A percentile compares a stretch with the other conserved stretches of the same genome.
These are phyloP conservation scores for Kurtzmaniella quercitrusa DNA, from an alignment of 1,139 yeast species.

Conservation along the genomic window DNA sequence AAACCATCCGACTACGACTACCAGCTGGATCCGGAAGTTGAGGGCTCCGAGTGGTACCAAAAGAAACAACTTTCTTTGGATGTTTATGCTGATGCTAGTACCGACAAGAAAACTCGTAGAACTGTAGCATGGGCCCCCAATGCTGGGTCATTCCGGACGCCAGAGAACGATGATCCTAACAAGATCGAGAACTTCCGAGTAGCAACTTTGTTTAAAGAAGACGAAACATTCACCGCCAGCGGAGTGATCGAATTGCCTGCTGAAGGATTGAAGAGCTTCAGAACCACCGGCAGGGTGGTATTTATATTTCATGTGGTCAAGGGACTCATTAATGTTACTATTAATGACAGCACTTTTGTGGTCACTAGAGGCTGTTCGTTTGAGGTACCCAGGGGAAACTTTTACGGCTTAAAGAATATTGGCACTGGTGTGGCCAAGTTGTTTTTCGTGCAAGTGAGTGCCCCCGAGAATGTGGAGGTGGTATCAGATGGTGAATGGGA, in stretches of 20 bases:
- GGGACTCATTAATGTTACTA: constrained; percentile 67
- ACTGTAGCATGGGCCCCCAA: constrained; percentile 67
- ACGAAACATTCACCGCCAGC: constrained; percentile 65
- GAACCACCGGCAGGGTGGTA: constrained; percentile 62
- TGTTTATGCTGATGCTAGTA: constrained; percentile 46
- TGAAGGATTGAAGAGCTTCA: constrained; percentile 59
- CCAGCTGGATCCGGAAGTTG: constrained; percentile 39
- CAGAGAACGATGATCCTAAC: constrained; percentile 31
- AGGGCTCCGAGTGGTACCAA: constrained; percentile 56
- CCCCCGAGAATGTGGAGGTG: constrained; percentile 8
- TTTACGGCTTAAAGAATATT: constrained; percentile 59
- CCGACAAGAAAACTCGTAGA: constrained; percentile 39
- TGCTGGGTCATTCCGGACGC: constrained; percentile 45
- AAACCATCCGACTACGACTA: constrained; percentile 22
- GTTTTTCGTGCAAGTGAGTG: constrained; percentile 70
- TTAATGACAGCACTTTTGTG: constrained; percentile 56
- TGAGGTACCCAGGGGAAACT: constrained; percentile 74
- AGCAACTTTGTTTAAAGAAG: constrained; percentile 64
- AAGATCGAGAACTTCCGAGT: constrained; percentile 52
- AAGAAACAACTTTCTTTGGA: constrained; percentile 44
- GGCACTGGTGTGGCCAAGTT: constrained; percentile 56
- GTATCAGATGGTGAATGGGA: constrained; percentile 11
- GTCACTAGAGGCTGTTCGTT: constrained; percentile 75
- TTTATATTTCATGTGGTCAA: constrained; percentile 71
- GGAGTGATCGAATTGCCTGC: constrained; percentile 70